Evolutionary conservation across 208 protist species (phyloP).

Genomic region (Herpetomonas samuelpessoai): DNA sequence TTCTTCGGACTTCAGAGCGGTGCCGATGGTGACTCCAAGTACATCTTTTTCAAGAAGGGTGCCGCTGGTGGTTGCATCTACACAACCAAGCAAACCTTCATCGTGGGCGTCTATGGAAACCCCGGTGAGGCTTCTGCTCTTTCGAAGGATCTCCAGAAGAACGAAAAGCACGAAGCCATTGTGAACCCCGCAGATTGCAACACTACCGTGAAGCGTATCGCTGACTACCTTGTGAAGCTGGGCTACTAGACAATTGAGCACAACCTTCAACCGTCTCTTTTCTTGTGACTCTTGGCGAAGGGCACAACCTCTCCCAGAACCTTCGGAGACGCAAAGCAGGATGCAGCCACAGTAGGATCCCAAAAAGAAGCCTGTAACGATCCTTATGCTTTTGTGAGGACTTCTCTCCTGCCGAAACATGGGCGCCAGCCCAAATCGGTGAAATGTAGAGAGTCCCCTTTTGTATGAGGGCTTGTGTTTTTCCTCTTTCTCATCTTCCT

Average conservation of each 20-base stretch:
- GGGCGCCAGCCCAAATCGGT: not conserved
- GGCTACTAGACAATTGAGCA: too few relatives aligned
- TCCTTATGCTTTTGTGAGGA: conserved; percentile 6
- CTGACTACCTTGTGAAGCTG: conserved; percentile 84
- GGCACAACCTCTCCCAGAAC: too few relatives aligned
- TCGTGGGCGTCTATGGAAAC: conserved; percentile 84
- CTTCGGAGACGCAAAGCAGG: too few relatives aligned
- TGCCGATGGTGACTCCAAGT: conserved; percentile 65
- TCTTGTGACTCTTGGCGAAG: too few relatives aligned
- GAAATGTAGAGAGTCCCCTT: conserved; percentile 1
- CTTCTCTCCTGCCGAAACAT: conserved; percentile 15
- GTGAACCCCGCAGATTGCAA: conserved; percentile 89
- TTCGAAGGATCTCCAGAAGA: conserved; percentile 48
- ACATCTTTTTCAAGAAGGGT: conserved; percentile 90
- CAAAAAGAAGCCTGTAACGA: too few relatives aligned
- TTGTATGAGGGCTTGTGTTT: not conserved
- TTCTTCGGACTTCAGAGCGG: conserved; percentile 84
- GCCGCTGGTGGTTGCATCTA: conserved; percentile 82
- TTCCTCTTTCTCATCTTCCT: not conserved
- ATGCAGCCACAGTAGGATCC: too few relatives aligned
- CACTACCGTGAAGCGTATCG: conserved; percentile 79
- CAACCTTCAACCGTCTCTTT: too few relatives aligned
- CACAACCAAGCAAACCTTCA: conserved; percentile 80
- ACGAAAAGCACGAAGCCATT: conserved; percentile 24
- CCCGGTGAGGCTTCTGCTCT: conserved; percentile 55